Percentiles rank a stretch among this genome's conserved stretches.
Evolutionary conservation across 2,329 filamentous ascomycete species (phyloP).

Genomic region (Beauveria australis): DNA sequence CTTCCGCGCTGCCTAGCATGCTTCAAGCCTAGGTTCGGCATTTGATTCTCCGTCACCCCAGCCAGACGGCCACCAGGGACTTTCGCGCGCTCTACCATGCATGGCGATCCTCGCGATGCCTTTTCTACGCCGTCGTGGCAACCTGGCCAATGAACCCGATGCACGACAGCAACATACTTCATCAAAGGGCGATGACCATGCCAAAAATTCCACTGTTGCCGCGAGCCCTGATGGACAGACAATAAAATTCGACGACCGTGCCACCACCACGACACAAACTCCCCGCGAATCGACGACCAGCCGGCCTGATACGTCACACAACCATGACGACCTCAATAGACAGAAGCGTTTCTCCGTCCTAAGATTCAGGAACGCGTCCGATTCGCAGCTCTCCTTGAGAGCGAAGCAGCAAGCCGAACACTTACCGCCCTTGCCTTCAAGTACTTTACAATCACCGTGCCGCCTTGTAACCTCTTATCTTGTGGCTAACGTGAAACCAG

Average conservation of each 20-base stretch:
- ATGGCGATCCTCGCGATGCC: constrained; percentile 41
- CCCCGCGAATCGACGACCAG: constrained; percentile 15
- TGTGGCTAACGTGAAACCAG: constrained; percentile 29
- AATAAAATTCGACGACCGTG: constrained; percentile 6
- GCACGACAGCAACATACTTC: constrained; percentile 36
- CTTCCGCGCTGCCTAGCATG: constrained; percentile 1
- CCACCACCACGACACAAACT: constrained; percentile 20
- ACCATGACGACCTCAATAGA: constrained; percentile 47
- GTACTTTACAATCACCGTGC: constrained; percentile 27
- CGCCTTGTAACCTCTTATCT: constrained; percentile 14
- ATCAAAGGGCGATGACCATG: not conserved
- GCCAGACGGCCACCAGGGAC: constrained; percentile 6
- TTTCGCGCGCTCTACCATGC: constrained; percentile 25
- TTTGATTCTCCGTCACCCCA: not conserved
- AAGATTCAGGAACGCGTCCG: constrained; percentile 85
- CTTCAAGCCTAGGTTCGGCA: not conserved
- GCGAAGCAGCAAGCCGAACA: constrained; percentile 60
- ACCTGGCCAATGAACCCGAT: constrained; percentile 50
- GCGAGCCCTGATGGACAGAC: constrained; percentile 7
- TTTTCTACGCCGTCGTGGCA: constrained; percentile 54
- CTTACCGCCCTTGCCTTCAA: constrained; percentile 49
- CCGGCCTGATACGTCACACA: constrained; percentile 40
- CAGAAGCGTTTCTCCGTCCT: constrained; percentile 62
- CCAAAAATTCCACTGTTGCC: not conserved
- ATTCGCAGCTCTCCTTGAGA: constrained; percentile 73